A percentile compares a stretch with the other conserved stretches of the same genome.
Conservation (phyloP, 2,329 filamentous ascomycete genomes). For the Microdochium nivale region DNA sequence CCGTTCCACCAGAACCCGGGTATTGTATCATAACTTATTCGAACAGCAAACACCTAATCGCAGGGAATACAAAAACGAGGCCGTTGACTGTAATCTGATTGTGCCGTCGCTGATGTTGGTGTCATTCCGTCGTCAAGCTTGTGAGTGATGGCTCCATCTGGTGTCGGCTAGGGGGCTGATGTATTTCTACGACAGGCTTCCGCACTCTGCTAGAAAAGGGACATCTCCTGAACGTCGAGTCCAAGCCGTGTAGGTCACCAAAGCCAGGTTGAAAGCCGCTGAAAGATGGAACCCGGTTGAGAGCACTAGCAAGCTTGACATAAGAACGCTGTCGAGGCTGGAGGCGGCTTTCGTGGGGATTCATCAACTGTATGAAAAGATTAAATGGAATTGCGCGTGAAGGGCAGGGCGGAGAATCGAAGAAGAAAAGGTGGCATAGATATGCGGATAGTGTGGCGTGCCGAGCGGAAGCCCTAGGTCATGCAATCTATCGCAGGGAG, state of each 20-base stretch:
- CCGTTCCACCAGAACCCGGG: slow-evolving; percentile 17
- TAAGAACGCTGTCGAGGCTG: background rate
- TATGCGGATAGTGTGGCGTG: slow-evolving; percentile 14
- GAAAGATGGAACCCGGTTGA: background rate
- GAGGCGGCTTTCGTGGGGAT: slow-evolving; percentile 4
- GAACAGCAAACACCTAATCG: slow-evolving; percentile 10
- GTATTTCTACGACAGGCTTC: too few relatives aligned
- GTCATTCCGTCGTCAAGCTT: background rate
- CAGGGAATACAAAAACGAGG: slow-evolving; percentile 1
- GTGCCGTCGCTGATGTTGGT: background rate
- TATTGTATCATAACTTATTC: slow-evolving; percentile 19
- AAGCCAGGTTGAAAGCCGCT: background rate
- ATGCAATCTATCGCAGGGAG: slow-evolving; percentile 69
- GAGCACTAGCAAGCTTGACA: background rate
- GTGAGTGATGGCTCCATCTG: background rate
- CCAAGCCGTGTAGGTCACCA: background rate
- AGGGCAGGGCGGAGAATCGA: slow-evolving; percentile 8
- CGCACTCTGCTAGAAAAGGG: too few relatives aligned
- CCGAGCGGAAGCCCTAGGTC: background rate
- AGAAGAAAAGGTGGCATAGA: slow-evolving; percentile 13
- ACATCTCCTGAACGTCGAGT: background rate
- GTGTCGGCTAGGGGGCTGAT: too few relatives aligned
- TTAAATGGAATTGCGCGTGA: slow-evolving; percentile 11
- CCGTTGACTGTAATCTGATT: background rate
- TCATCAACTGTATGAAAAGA: slow-evolving; percentile 8